phyloP scores from a whole-genome alignment of 352 stramenopile genomes.

The Pythium phragmiticola region DNA sequence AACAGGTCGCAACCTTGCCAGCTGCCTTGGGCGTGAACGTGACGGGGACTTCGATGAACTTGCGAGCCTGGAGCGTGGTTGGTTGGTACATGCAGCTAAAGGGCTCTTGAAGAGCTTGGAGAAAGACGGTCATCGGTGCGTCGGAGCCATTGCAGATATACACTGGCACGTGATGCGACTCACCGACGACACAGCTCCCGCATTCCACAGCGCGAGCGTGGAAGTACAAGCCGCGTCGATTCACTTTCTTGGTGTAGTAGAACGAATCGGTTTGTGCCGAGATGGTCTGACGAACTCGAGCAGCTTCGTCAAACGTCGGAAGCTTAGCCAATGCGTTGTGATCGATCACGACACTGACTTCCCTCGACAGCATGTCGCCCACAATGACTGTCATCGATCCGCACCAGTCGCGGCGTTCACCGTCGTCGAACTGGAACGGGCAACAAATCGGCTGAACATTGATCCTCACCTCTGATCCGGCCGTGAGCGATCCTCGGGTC shows the following conservation, averaged over 20 bases:
- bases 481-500: slow-evolving; percentile 38
- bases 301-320: slow-evolving; percentile 59
- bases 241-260: slow-evolving; percentile 83
- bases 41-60: slow-evolving; percentile 85
- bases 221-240: slow-evolving; percentile 78
- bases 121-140: slow-evolving; percentile 77
- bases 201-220: slow-evolving; percentile 83
- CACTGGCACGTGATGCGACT: slow-evolving; percentile 78
- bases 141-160: slow-evolving; percentile 88
- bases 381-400: slow-evolving; percentile 61
- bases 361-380: slow-evolving; percentile 44
- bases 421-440: slow-evolving; percentile 30
- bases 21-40: slow-evolving; percentile 73
- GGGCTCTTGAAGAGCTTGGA: slow-evolving; percentile 73
- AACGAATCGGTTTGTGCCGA: slow-evolving; percentile 79
- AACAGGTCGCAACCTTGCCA: slow-evolving; percentile 77
- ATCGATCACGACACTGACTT: slow-evolving; percentile 71
- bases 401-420: slow-evolving; percentile 46
- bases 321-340: slow-evolving; percentile 36
- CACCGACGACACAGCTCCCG: slow-evolving; percentile 64
- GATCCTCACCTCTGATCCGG: slow-evolving; percentile 45
- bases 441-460: slow-evolving; percentile 53
- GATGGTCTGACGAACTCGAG: slow-evolving; percentile 57
- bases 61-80: slow-evolving; percentile 75
- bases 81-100: slow-evolving; percentile 76